Base-by-base conservation (phyloP, 2,329 filamentous ascomycete species). In the Aspergillus quadricinctus region DNA sequence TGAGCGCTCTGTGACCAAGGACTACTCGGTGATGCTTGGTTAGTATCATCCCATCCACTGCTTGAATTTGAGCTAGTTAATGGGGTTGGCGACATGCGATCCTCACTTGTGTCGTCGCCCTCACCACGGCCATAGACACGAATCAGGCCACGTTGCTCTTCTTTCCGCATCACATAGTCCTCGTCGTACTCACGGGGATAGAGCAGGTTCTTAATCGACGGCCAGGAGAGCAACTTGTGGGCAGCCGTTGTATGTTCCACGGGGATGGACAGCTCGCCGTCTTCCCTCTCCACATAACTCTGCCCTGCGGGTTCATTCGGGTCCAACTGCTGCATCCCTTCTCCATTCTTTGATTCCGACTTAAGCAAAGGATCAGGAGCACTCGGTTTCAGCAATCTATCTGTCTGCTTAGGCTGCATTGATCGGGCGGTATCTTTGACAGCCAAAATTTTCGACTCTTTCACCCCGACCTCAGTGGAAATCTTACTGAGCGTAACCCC, bases 161-260 rank as follows among this genome's bases (percentile, higher is more conserved):
- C 92, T 52, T 86, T 80, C 28, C 85, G 81, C 71, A 94, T 88
- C 0, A 92, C 90, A 69, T 92, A 95, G 37, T 82, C 75, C 61
- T 88, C 83, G 54, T 84, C 83, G 27, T 86, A 80, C 52, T 81
- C 80, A 31, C 79, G 77, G 65, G 78, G 63, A 56, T 73, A 54
- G 35, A 90, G 85, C 68, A 97, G 69, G 59, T 81, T 75, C 68
- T 80, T 75, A 54, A 94, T 90, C 0, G 86, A 82, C 0, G 82
- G 82, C 86, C 88, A 92, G 49, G 83, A 80, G 28, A 97, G 77
- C 19, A 97, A 78, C 60, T 92, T 84, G 51, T 94, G 90, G 1
- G 92, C 92, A n/a, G 91, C 85, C 0, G 92, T 97, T 0, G 90
- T 95, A 68, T 97, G 93, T 63, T 96, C 90, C 28, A 87, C 83